Base-by-base conservation (phyloP, 768 basidiomycete genomes). In the Cytidiella melzeri region DNA sequence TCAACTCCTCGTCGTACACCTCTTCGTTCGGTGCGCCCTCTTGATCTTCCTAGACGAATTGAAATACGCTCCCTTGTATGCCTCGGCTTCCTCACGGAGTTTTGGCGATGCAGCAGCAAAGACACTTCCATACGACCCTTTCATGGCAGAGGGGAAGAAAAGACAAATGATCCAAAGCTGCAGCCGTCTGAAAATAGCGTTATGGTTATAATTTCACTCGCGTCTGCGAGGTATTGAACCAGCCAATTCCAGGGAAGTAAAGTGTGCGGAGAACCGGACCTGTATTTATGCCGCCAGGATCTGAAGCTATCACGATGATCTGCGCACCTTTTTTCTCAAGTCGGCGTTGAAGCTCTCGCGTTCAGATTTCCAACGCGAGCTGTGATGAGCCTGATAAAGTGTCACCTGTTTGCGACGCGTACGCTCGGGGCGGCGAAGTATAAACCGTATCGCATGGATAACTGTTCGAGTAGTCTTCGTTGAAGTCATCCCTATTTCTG, bases 321-420 rank as follows among this genome's bases (percentile, higher is more conserved):
- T 53, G 64, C 0, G 66, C 56, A 12, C 60, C 62, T 30, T 63
- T 58, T 0, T 56, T 57, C 40, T 73, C 68, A 25, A 83, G 62
- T 19, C 60, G 72, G 27, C 65, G 66, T 49, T 83, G 79, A 15
- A 84, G 63, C 53, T 75, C 69, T 24, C 67, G 72, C 1, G 71
- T 73, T 51, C 71, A 80, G 15, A 83, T 66, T 25, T 76, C 61
- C 42, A 69, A 70, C 15, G 74, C 70, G 18, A 81, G 61, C 58
- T 84, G 83, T 41, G 76, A 67, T 28, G 70, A 60, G 0, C 59
- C 83, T 82, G 51, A 20, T 37, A 41, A 40, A 27, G 24, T n/a
- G n/a, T n/a, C n/a, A n/a, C n/a, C n/a, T n/a, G n/a, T n/a, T n/a
- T n/a, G n/a, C n/a, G n/a, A n/a, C n/a, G n/a, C 15, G 43, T 25